phyloP scores from a whole-genome alignment of 2,329 filamentous ascomycete species.

The Aspergillus floridensis region DNA sequence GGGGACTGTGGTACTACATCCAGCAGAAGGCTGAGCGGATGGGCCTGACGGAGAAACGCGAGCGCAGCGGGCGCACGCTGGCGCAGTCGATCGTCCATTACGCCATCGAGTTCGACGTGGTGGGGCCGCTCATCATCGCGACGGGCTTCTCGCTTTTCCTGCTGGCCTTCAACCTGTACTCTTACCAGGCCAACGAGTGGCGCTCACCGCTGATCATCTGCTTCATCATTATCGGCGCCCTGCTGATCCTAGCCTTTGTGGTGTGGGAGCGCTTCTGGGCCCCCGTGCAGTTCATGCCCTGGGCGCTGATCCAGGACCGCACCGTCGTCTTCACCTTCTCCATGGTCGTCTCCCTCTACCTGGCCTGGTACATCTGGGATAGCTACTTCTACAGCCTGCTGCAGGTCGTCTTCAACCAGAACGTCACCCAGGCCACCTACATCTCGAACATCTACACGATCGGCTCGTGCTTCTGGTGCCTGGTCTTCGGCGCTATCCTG shows the following conservation, averaged over 20 bases:
- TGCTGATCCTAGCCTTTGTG: conserved; percentile 54
- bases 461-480: conserved; percentile 52
- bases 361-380: conserved; percentile 55
- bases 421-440: conserved; percentile 45
- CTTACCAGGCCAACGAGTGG: conserved; percentile 39
- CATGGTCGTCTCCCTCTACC: conserved; percentile 47
- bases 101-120: conserved; percentile 59
- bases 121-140: conserved; percentile 42
- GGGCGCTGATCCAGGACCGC: conserved; percentile 49
- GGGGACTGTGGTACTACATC: conserved; percentile 55
- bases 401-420: conserved; percentile 52
- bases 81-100: conserved; percentile 54
- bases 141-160: conserved; percentile 62
- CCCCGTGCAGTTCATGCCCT: conserved; percentile 54
- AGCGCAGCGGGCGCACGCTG: conserved; percentile 46
- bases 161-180: conserved; percentile 60
- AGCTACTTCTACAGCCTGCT: conserved; percentile 55
- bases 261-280: conserved; percentile 56
- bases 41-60: conserved; percentile 48
- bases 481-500: conserved; percentile 44
- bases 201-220: conserved; percentile 47
- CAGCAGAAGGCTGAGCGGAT: conserved; percentile 56
- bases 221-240: conserved; percentile 53
- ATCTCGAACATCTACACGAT: conserved; percentile 54
- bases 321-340: conserved; percentile 54